Conservation (phyloP, 139 green algal genomes). For the Tetraselmis striata region DNA sequence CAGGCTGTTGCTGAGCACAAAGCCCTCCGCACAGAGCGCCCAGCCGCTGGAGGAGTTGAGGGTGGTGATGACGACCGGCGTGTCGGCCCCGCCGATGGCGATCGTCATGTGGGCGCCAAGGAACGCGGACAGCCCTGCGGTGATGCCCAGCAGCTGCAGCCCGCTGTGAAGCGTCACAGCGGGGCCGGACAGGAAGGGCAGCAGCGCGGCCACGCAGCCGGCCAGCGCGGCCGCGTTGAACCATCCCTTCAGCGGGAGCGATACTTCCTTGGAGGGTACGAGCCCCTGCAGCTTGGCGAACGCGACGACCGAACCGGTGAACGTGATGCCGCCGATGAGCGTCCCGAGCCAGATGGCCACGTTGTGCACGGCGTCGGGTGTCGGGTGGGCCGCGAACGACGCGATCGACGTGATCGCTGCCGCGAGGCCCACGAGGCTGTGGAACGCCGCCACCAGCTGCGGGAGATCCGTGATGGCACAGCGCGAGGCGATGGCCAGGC, state of each 20-base stretch:
- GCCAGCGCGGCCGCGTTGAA: constrained; percentile 54
- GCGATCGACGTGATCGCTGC: constrained; percentile 2
- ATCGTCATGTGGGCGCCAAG: constrained; percentile 78
- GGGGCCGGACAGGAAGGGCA: not conserved
- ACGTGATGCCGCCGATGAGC: constrained; percentile 78
- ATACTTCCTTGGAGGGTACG: constrained; percentile 54
- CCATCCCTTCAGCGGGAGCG: constrained; percentile 69
- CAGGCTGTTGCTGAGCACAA: constrained; percentile 71
- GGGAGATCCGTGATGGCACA: constrained; percentile 71
- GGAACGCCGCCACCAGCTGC: constrained; percentile 37
- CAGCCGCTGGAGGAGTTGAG: constrained; percentile 78
- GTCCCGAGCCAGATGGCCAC: constrained; percentile 32
- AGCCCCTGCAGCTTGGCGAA: constrained; percentile 87
- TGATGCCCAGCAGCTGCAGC: constrained; percentile 19
- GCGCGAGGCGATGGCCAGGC: constrained; percentile 42
- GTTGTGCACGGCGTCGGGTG: not conserved
- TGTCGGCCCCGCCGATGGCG: constrained; percentile 79
- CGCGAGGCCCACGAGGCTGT: constrained; percentile 7
- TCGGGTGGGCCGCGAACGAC: not conserved
- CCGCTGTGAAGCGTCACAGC: not conserved
- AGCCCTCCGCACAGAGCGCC: constrained; percentile 81
- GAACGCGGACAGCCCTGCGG: constrained; percentile 45
- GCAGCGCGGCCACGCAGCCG: constrained; percentile 19
- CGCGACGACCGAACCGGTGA: constrained; percentile 75
- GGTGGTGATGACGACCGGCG: constrained; percentile 86